Evolutionary conservation across 495 filamentous ascomycete species (phyloP).

Genomic region (Neurospora sp.): DNA sequence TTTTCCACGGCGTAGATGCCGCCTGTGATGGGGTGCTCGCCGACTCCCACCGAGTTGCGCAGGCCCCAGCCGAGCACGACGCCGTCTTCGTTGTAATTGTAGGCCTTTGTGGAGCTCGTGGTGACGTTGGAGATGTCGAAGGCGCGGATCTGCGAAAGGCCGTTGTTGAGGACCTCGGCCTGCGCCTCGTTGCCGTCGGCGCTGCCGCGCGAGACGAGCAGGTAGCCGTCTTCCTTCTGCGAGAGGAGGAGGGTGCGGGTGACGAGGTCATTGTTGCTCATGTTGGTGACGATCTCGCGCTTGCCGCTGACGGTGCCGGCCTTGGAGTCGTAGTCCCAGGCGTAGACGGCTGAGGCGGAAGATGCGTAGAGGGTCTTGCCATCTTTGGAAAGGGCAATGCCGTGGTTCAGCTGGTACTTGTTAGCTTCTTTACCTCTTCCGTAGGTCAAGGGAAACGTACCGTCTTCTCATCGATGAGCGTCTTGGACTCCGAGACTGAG

Average conservation of each 20-base stretch:
- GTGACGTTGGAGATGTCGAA: conserved; percentile 43
- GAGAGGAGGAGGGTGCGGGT: conserved; percentile 50
- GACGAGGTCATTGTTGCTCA: conserved; percentile 47
- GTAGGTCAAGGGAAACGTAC: conserved; percentile 21
- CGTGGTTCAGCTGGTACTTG: conserved; percentile 46
- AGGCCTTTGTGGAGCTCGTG: conserved; percentile 26
- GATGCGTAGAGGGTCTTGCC: conserved; percentile 55
- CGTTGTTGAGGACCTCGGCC: conserved; percentile 34
- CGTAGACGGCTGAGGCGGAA: conserved; percentile 39
- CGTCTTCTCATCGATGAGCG: conserved; percentile 24
- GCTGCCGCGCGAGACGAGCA: conserved; percentile 51
- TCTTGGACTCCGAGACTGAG: conserved; percentile 21
- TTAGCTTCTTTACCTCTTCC: neutral
- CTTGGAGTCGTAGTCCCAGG: conserved; percentile 47
- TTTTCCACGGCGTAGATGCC: conserved; percentile 62
- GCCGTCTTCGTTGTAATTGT: conserved; percentile 33
- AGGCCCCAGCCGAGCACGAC: conserved; percentile 57
- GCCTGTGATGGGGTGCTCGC: conserved; percentile 45
- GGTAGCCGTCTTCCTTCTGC: conserved; percentile 23
- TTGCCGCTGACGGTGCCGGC: conserved; percentile 28
- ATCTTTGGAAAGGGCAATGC: conserved; percentile 48
- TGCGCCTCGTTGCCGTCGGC: conserved; percentile 39
- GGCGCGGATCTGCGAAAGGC: conserved; percentile 48
- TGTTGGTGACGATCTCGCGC: conserved; percentile 41
- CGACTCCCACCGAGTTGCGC: conserved; percentile 55